Base-by-base conservation (phyloP, 805 yeast genomes). In the Candida incommunis region DNA sequence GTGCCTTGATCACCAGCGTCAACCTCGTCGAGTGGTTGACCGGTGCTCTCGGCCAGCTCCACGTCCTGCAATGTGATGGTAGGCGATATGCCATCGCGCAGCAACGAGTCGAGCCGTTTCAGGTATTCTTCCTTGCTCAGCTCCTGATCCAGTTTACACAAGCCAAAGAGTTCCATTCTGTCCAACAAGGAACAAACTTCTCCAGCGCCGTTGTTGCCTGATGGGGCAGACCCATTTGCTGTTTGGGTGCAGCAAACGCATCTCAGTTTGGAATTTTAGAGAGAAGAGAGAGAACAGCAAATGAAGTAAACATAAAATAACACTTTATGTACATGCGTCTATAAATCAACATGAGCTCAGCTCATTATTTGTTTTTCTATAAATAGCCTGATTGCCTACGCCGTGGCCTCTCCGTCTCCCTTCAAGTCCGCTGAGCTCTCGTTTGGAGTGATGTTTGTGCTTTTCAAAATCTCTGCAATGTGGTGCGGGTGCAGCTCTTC, bases 1-100 rank as follows among this genome's bases (percentile, higher is more conserved):
- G 94, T 84, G 16, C 82, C 82, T 21, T 67, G 70, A 35, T 60
- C 64, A 22, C 55, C 44, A 50, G 22, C 60, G 20, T 53, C 55
- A 4, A 43, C 47, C 21, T 44, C 49, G 18, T 31, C 37, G 18
- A 31, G 20, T 11, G 37, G 37, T 16, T 31, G 11, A 7, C n/a
- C 7, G 20, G 18, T 5, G 18, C n/a, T 7, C n/a, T 31, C 7
- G 7, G 37, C 37, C 13, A 31, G 37, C 7, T 7, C 37, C 5
- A 31, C 37, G n/a, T 31, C 37, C 37, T 31, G 20, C 20, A 31
- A 7, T 11, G 37, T 31, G 5, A 31, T 18, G 7, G 37, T 31
- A 5, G 18, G 18, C 11, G 37, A 31, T 11, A 31, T 18, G 27
- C 27, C 27, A 9, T 7, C 4, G 4, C 18, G 11, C 20, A 31